Conservation (phyloP, 106 monocot species). For the Xerophyta viscosa region DNA sequence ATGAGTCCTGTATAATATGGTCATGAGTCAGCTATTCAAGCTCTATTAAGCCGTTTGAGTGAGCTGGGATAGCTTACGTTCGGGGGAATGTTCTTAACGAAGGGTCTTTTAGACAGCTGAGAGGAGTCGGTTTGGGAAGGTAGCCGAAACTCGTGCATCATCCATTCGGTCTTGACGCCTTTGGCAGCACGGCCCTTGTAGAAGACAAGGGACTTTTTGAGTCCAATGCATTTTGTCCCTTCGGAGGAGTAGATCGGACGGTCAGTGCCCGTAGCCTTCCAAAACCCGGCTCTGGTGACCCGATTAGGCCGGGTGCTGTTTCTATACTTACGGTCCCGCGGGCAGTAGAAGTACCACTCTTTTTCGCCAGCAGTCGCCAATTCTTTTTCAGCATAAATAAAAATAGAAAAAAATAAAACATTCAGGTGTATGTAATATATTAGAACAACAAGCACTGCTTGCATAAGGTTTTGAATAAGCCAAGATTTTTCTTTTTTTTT, state of each 20-base stretch:
- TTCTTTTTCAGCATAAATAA: constrained; percentile 24
- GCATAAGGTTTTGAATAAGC: too few species aligned
- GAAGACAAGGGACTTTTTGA: constrained; percentile 90
- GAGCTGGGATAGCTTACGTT: constrained; percentile 33
- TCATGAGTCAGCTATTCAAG: neutral
- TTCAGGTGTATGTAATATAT: neutral
- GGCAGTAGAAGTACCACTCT: constrained; percentile 99
- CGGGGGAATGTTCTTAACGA: constrained; percentile 56
- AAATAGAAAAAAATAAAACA: neutral
- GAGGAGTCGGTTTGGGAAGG: constrained; percentile 53
- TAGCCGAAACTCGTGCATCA: constrained; percentile 75
- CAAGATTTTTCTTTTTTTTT: too few species aligned
- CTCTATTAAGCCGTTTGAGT: neutral
- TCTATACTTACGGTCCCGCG: constrained; percentile 76
- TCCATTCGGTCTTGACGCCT: constrained; percentile 62
- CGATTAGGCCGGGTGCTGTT: constrained; percentile 72
- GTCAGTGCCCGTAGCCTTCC: constrained; percentile 92
- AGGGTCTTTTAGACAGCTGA: constrained; percentile 30
- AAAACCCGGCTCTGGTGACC: constrained; percentile 62
- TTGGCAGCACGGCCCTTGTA: constrained; percentile 69
- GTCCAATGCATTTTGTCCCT: constrained; percentile 65
- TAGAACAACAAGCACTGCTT: too few species aligned
- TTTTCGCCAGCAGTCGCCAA: constrained; percentile 85
- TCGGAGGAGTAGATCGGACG: constrained; percentile 39
- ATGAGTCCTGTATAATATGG: constrained; percentile 60